phyloP scores from a whole-genome alignment of 805 yeast genomes.

The Blastobotrys chiropterorum region DNA sequence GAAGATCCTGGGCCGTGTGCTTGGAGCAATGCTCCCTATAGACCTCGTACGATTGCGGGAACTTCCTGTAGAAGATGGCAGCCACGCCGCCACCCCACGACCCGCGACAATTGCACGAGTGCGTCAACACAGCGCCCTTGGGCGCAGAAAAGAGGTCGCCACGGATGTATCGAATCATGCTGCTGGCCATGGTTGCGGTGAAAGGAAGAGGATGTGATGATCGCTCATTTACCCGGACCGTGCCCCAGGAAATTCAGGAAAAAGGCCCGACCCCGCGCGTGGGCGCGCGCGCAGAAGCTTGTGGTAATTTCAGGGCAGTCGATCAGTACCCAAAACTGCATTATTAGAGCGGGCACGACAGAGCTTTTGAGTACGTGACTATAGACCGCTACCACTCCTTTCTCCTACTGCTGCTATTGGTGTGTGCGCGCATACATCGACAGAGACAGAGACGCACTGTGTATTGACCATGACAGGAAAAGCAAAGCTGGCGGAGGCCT shows the following conservation, averaged over 20 bases:
- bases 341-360: neutral
- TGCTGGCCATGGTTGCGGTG: too few species aligned
- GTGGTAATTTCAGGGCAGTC: neutral
- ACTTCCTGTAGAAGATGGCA: slow-evolving; percentile 43
- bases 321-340: neutral
- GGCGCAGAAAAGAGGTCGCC: slow-evolving; percentile 51
- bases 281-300: neutral
- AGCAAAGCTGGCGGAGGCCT: neutral
- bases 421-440: too few species aligned
- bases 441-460: too few species aligned
- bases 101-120: slow-evolving; percentile 76
- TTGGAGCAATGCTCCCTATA: slow-evolving; percentile 42
- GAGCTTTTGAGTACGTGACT: neutral
- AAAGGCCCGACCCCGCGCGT: too few species aligned
- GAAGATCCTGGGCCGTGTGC: slow-evolving; percentile 27
- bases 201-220: neutral
- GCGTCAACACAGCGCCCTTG: slow-evolving; percentile 50
- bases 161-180: slow-evolving; percentile 37
- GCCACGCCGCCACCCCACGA: slow-evolving; percentile 88
- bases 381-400: too few species aligned
- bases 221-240: neutral
- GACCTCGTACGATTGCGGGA: slow-evolving; percentile 48
- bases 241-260: neutral
- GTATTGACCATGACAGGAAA: neutral
- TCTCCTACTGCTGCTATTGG: too few species aligned